Evolutionary conservation across 139 green algal genomes (phyloP).

Genomic region (Deuterostichococcus epilithicus): DNA sequence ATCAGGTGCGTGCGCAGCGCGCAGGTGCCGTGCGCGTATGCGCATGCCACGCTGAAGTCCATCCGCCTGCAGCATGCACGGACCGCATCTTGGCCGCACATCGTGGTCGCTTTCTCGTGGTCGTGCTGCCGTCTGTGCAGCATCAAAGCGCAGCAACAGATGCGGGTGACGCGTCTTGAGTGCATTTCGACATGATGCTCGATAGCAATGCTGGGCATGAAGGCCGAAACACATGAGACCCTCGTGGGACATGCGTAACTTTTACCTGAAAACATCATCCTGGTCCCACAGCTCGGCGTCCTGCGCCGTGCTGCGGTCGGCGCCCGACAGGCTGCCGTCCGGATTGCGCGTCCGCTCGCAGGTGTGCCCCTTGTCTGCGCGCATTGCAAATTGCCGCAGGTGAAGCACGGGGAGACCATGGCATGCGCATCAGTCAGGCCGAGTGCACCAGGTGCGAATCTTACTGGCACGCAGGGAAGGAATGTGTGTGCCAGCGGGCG

Average conservation of each 20-base stretch:
- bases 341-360: conserved; percentile 64
- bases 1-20: conserved; percentile 71
- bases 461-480: neutral
- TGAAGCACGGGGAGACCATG: neutral
- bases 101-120: too few relatives aligned
- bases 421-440: neutral
- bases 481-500: neutral
- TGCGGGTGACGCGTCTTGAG: neutral
- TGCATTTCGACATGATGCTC: conserved; percentile 1
- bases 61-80: conserved; percentile 50
- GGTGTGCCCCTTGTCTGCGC: conserved; percentile 68
- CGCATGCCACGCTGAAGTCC: conserved; percentile 67
- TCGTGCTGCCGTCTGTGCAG: too few relatives aligned
- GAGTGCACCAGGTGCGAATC: neutral
- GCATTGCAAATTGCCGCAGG: neutral
- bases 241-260: too few relatives aligned
- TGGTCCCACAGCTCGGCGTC: conserved; percentile 60
- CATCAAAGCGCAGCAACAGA: neutral
- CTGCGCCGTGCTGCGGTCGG: conserved; percentile 53
- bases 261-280: conserved; percentile 52
- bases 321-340: conserved; percentile 49
- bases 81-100: too few relatives aligned
- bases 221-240: too few relatives aligned
- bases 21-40: conserved; percentile 66
- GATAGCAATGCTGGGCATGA: too few relatives aligned